Base-by-base conservation (phyloP, 306 rosid species). In the Cicer pinnatifidum region DNA sequence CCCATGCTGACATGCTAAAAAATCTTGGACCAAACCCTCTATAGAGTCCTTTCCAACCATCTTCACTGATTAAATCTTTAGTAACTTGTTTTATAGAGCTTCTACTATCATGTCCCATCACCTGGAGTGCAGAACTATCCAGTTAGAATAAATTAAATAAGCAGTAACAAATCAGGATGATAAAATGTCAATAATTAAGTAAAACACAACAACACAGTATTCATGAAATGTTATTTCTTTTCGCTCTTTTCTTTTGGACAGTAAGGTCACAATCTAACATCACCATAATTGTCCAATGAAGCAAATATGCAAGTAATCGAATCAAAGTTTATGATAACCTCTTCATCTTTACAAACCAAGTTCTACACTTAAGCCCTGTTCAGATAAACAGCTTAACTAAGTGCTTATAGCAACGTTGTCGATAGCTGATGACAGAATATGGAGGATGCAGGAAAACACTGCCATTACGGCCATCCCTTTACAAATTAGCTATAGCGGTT, bases 11-110 rank as follows among this genome's bases (percentile, higher is more conserved):
- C 95, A 85, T 88, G 86, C 93, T 94, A 85, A 91, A 83, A 77
- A 94, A 86, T 84, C 99, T 90, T 67, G 99, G 99, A 81, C 97
- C 99, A 64, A 94, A 75, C 33, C 99, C 99, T 85, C 91, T 88
- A 73, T 94, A 94, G 6, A 94, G 85, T 39, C 99, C 99, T 84
- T 82, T 84, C 99, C 96, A 94, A 73, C 99, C 99, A 59, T 94
- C 97, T 64, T 94, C 96, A 2, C 15, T 72, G 38, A 94, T 82
- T 82, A 94, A 87, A 81, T 81, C 84, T 82, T 82, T 90, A 57
- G 82, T 85, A 60, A 91, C 94, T 81, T 91, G 86, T 81, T 91
- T 90, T 12, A 90, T 75, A 50, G 96, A 82, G 65, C 50, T 89
- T 80, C 78, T 83, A 59, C 82, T 86, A 58, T 85, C 99, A 53